Base-by-base conservation (phyloP, 208 protist genomes). In the Leishmania turanica region DNA sequence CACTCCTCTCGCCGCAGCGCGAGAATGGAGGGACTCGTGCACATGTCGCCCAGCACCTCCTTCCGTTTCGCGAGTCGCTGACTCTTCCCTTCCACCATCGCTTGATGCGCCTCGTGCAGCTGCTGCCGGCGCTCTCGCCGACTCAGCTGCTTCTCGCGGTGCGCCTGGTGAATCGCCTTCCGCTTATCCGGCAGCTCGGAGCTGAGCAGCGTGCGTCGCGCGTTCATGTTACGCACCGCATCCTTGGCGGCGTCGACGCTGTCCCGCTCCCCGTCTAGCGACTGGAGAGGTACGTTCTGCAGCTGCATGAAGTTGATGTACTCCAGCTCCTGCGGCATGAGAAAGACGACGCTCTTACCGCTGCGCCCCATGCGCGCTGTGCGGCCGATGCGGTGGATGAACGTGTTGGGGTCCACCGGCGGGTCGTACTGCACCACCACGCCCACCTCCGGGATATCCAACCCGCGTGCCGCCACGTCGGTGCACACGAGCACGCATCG, bases 391-490 rank as follows among this genome's bases (percentile, higher is more conserved):
- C 98, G 95, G 85, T 99, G 99, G 53, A 99, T 98, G 82, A 99
- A 99, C 31, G 98, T 98, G 79, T 88, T 90, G 21, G 96, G 94
- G 70, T 99, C 96, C 3, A 95, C 90, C 31, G 99, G 99, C 31
- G 99, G 94, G 87, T 99, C 99, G 85, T 98, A 99, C 94, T 99
- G 99, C 58, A 99, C 84, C 24, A 99, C 99, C 64, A 96, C 94
- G 66, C 96, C 90, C 31, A 99, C 95, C 51, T 91, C 91, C 6
- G 98, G 97, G 45, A 99, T 96, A 88, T 99, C 99, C 21, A 99
- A 84, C 21, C 99, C 99, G 64, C 99, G 92, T 2, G 98, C 98
- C 7, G 97, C 98, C 47, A 98, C 95, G 79, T 97, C 99, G 60
- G 99, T 99, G 78, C 96, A 99, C 19, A 99, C 90, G 15, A 99